Conservation (phyloP, 768 basidiomycete species). For the Tephrocybe sp. region DNA sequence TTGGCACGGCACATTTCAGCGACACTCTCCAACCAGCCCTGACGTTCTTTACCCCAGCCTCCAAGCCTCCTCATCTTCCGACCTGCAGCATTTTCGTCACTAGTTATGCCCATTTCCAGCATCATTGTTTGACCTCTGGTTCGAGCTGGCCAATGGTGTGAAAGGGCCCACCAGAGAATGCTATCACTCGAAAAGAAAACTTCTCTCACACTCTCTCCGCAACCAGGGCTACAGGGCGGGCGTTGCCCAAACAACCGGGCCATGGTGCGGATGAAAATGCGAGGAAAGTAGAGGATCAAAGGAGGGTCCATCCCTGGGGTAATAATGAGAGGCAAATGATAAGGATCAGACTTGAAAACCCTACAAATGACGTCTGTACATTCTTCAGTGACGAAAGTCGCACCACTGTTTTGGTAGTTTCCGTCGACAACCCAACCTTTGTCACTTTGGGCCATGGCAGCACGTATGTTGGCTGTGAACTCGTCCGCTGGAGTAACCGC, state of each 20-base stretch:
- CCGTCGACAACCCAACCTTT: conserved; percentile 58
- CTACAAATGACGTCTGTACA: conserved; percentile 55
- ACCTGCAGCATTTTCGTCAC: conserved; percentile 23
- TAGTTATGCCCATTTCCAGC: conserved; percentile 21
- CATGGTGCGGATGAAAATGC: conserved; percentile 52
- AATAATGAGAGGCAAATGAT: neutral
- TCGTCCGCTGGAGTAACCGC: conserved; percentile 24
- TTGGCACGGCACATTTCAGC: conserved; percentile 23
- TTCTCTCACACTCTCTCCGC: conserved; percentile 36
- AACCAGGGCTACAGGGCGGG: conserved; percentile 46
- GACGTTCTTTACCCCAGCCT: conserved; percentile 45
- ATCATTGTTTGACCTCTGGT: conserved; percentile 24
- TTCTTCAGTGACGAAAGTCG: conserved; percentile 29
- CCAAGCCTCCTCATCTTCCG: conserved; percentile 47
- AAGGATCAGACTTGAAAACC: conserved; percentile 12
- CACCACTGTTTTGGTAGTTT: conserved; percentile 30
- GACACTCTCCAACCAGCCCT: conserved; percentile 37
- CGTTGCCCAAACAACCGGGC: conserved; percentile 35
- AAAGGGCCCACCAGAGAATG: conserved; percentile 51
- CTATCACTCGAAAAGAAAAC: conserved; percentile 47
- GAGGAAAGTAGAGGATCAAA: conserved; percentile 56
- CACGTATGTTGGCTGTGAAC: conserved; percentile 26
- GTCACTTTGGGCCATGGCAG: conserved; percentile 23
- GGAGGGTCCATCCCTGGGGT: conserved; percentile 69
- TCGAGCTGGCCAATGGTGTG: conserved; percentile 34